Percentiles rank a stretch among this genome's conserved stretches.
Conservation (phyloP, 1,284 basidiomycete species). For the Ceratobasidium papillatum region DNA sequence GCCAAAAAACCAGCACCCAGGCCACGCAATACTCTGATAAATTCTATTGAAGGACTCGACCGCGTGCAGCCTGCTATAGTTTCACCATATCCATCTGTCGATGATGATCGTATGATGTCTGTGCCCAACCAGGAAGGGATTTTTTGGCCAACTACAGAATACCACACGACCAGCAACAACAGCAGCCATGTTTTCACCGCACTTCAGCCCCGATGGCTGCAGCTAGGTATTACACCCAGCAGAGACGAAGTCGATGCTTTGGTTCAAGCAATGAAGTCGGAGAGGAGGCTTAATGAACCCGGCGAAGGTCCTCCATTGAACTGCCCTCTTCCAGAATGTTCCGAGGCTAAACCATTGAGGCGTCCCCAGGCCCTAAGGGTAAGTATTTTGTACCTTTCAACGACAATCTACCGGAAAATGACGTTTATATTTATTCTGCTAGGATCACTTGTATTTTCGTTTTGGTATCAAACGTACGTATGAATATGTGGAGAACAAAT, state of each 20-base stretch:
- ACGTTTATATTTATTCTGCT: background rate
- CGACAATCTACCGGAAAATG: background rate
- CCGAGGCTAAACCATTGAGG: background rate
- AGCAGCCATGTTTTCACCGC: background rate
- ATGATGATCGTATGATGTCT: no score
- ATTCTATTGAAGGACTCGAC: background rate
- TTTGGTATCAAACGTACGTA: constrained; percentile 19
- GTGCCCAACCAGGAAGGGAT: no score
- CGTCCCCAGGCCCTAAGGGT: constrained; percentile 25
- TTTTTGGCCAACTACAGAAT: no score
- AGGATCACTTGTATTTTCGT: constrained; percentile 33
- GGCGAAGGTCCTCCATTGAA: background rate
- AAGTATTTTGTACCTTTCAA: background rate
- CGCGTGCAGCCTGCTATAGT: background rate
- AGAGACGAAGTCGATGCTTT: background rate
- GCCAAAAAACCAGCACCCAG: background rate
- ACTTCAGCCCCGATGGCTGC: background rate
- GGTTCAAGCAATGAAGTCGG: background rate
- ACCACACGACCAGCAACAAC: no score
- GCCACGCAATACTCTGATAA: background rate
- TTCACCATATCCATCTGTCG: background rate
- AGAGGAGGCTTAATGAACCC: background rate
- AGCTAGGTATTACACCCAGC: background rate
- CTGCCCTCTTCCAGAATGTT: constrained; percentile 3
- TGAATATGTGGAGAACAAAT: background rate